Base-by-base conservation (phyloP, 1,284 basidiomycete genomes). In the Mycena sp. region DNA sequence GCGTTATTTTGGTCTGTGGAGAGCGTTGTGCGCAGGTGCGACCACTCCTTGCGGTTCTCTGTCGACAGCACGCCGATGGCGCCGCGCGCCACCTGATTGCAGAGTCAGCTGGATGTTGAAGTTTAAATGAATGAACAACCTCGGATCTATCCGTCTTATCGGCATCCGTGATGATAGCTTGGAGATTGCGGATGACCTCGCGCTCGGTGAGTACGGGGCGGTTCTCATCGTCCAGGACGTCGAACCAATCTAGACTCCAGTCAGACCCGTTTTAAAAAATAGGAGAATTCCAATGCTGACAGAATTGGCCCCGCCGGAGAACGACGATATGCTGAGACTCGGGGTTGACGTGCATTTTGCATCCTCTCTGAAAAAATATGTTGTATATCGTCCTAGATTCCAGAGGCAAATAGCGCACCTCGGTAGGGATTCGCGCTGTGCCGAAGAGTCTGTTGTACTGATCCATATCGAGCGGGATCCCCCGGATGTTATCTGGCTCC, bases 41-140 rank as follows among this genome's bases (percentile, higher is more conserved):
- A 94, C 98, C 97, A 99, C 25, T 91, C 89, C 77, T 94, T 96
- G 35, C 97, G 85, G 74, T 98, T 96, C 78, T 99, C 96, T 0
- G 97, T 98, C 0, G 95, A 91, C 19, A 96, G 83, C 12, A 96
- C 90, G 26, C 94, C 95, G 46, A 97, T 86, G 0, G 94, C 85
- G 32, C 86, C 83, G 26, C 86, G 85, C 2, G 94, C 91, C n/a
- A 92, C 90, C 84, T 91, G 40, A 6, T 38, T 6, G 55, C 17
- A n/a, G n/a, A 32, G 21, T 29, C 28, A 56, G 63, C 72, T 29
- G 41, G 14, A 64, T 62, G 48, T 58, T 58, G 32, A 62, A 56
- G 64, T 12, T 10, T 6, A 21, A 26, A 30, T 9, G 26, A 17
- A 35, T 26, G 21, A 46, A 26, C 28, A 55, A 88, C 91, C 75